phyloP scores from a whole-genome alignment of 1,284 basidiomycete genomes.

The Cryptococcus sp. region DNA sequence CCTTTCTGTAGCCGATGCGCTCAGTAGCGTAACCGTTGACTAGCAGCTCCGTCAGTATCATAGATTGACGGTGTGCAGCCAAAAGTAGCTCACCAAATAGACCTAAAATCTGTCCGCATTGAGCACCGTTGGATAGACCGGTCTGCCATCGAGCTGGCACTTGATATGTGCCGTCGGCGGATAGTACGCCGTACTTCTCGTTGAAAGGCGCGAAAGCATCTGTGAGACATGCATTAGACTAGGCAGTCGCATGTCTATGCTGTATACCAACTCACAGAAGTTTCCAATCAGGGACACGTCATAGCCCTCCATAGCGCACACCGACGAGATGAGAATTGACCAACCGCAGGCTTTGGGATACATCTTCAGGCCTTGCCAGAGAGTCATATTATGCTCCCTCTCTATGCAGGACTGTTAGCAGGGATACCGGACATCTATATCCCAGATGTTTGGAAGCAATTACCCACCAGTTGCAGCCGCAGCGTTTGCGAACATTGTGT shows the following conservation, averaged over 20 bases:
- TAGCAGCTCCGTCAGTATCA: conserved; percentile 5
- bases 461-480: conserved; percentile 27
- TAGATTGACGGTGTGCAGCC: neutral
- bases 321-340: conserved; percentile 54
- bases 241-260: neutral
- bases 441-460: too few relatives aligned
- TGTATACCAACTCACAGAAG: conserved; percentile 32
- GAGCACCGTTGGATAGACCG: conserved; percentile 53
- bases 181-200: conserved; percentile 40
- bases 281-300: conserved; percentile 48
- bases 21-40: conserved; percentile 53
- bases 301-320: conserved; percentile 57
- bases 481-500: conserved; percentile 28
- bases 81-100: conserved; percentile 30
- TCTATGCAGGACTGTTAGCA: conserved; percentile 20
- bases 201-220: conserved; percentile 50
- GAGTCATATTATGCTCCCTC: conserved; percentile 51
- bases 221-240: conserved; percentile 1
- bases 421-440: neutral
- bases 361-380: conserved; percentile 44
- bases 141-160: conserved; percentile 57
- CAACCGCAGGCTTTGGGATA: conserved; percentile 57
- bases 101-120: conserved; percentile 53
- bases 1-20: conserved; percentile 49
- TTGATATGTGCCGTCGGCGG: conserved; percentile 46